Base-by-base conservation (phyloP, 208 protist genomes). In the Leishmania braziliensis region DNA sequence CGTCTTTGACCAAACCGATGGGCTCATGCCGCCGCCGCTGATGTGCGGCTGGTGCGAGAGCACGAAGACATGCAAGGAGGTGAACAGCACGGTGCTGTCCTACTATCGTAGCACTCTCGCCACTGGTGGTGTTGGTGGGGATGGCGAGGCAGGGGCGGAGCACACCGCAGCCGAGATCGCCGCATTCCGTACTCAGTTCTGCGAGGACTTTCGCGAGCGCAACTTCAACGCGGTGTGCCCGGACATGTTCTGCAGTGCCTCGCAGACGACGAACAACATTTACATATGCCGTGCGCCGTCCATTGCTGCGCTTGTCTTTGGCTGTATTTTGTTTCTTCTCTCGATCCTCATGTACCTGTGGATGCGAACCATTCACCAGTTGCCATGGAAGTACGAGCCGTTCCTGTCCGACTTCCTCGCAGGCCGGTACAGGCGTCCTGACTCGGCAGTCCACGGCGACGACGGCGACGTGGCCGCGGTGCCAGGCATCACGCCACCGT, bases 341-440 rank as follows among this genome's bases (percentile, higher is more conserved):
- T 79, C 84, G 58, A 33, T 89, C 26, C 74, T 80, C 50, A 58
- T 85, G 53, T 89, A 87, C 63, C 9, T 91, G 48, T 93, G 90
- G 90, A 80, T 89, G 54, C 74, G 53, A 23, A 81, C 86, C 3
- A 76, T 93, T 23, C 85, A 82, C 18, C 88, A 92, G 73, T 77
- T 92, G n/a, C 90, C 90, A 29, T 93, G 90, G 90, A 86, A 82
- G 75, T 93, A 92, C 73, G 88, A 92, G 74, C 88, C 86, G n/a
- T 80, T 78, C 18, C 23, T 90, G 63, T 88, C 81, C n/a, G 53
- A 84, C 58, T 23, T 90, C 39, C 66, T 90, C 58, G 75, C 73
- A 50, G 77, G 81, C 6, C 70, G 70, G 33, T 39, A 16, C 33
- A 23, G 39, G 70, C 36, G 46, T 14, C 36, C 69, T 2, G 48